Conservation (phyloP, 305 asterid genomes). For the Coffea humblotiana region DNA sequence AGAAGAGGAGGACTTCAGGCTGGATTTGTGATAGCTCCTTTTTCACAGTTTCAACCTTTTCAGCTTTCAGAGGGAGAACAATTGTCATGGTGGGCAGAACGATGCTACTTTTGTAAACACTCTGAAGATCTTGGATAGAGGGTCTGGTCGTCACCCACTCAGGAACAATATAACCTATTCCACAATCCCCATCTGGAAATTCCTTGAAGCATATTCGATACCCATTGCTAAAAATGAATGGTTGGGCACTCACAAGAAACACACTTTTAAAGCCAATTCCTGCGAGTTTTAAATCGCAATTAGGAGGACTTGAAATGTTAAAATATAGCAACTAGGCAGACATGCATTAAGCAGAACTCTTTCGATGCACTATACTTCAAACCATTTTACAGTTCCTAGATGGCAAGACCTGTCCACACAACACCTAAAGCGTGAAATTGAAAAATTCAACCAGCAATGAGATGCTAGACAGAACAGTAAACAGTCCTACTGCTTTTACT, state of each 20-base stretch:
- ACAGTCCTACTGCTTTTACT: too few species aligned
- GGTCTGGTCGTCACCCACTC: background rate
- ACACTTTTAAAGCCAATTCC: conserved; percentile 8
- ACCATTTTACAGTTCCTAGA: too few species aligned
- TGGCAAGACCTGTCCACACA: too few species aligned
- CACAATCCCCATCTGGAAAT: background rate
- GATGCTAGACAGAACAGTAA: too few species aligned
- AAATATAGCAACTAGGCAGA: too few species aligned
- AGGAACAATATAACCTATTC: conserved; percentile 1
- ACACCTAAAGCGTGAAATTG: too few species aligned
- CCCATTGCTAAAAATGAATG: conserved; percentile 6
- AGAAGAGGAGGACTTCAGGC: background rate
- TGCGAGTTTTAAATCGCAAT: background rate
- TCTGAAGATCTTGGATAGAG: background rate
- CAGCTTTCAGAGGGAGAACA: background rate
- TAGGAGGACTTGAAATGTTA: too few species aligned
- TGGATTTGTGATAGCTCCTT: background rate
- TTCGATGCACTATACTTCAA: too few species aligned
- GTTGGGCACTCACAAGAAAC: conserved; percentile 15
- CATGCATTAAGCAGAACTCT: too few species aligned
- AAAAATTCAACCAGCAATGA: too few species aligned
- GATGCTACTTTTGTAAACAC: background rate
- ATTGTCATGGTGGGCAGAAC: background rate
- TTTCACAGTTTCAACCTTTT: background rate
- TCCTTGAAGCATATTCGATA: background rate